Evolutionary conservation across 179 eudicot genomes (phyloP), one percentile per base, ranked within the genome.

Genomic region (Carnegiea gigantea): DNA sequence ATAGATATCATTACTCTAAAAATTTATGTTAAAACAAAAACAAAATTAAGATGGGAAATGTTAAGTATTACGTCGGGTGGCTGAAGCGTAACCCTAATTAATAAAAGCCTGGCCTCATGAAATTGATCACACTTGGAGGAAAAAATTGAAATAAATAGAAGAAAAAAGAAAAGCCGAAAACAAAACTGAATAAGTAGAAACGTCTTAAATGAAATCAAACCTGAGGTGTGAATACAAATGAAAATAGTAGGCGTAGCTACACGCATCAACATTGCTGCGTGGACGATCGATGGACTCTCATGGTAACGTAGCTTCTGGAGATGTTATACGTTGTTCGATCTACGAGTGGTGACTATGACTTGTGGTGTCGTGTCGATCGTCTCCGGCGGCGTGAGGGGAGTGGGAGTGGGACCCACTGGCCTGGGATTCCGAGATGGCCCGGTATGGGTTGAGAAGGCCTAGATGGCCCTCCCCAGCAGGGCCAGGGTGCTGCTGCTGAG

Each of bases 351-450:
- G 83, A 30, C 86, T 84, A 76, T 82, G 87, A 85, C 87, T 88
- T 0, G 84, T 83, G 0, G 85, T 74, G 78, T 88, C 90, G 15
- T 88, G 90, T 49, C 85, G 85, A 51, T 88, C 87, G 15, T 86
- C 88, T 1, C 89, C 89, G 73, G 83, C 83, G 9, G 79, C 85
- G 28, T 77, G 79, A 17, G 75, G 83, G 44, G 44, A 40, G 46
- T 85, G 79, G 24, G 81, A 68, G 17, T 79, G 89, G 51, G 90
- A 86, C 79, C 83, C 86, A 48, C 86, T 79, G 13, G 88, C 86
- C 67, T 86, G 93, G 1, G 94, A 92, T 70, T 91, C 94, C 11
- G 92, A 86, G 3, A 89, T 59, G 0, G 77, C 60, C 17, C 90
- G 76, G 13, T 92, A 92, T 0, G 88, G 87, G 74, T 90, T 92